Evolutionary conservation across 768 basidiomycete species (phyloP), one percentile per base, ranked within the genome.

Genomic region (Guyanaporus albipodus): DNA sequence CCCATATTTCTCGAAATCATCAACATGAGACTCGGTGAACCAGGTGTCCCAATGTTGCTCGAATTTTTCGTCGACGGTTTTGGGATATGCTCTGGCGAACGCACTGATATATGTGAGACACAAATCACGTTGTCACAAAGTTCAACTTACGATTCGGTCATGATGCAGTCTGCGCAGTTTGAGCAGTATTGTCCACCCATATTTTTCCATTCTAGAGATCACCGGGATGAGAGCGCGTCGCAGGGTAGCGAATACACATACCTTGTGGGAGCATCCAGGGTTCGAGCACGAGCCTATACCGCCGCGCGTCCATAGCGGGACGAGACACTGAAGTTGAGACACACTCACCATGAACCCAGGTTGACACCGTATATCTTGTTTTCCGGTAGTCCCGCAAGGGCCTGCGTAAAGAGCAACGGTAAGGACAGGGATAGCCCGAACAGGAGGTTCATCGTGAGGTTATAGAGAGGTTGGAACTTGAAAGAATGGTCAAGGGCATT

Each of bases 191-290:
- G 46, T 0, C 87, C 87, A 19, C 87, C 88, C 87, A 91, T 89
- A 8, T 69, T 61, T 2, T 65, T 18, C 88, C 87, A 91, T 73
- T 76, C 87, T 83, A 23, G 21, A 36, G 29, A 38, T 9, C 17
- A 17, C 53, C 50, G 41, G 38, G 40, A 44, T 0, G 29, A 31
- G 33, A 1, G 4, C n/a, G 38, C 1, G 10, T 4, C 17, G 17
- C 11, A 32, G 4, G 6, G 6, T 22, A 28, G 29, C 9, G n/a
- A 6, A 6, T 0, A 15, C 1, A 10, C 44, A 9, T 49, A 82
- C 82, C 83, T 62, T 73, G 67, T 8, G 85, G 86, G 33, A 87
- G 71, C 87, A 90, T 90, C 87, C 87, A 90, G n/a, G 85, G 56
- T 57, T 90, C 87, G 6, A 87, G 62, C 0, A 90, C 64, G 40